Conservation (phyloP, 2,329 filamentous ascomycete species). For the Exophiala calicioides region DNA sequence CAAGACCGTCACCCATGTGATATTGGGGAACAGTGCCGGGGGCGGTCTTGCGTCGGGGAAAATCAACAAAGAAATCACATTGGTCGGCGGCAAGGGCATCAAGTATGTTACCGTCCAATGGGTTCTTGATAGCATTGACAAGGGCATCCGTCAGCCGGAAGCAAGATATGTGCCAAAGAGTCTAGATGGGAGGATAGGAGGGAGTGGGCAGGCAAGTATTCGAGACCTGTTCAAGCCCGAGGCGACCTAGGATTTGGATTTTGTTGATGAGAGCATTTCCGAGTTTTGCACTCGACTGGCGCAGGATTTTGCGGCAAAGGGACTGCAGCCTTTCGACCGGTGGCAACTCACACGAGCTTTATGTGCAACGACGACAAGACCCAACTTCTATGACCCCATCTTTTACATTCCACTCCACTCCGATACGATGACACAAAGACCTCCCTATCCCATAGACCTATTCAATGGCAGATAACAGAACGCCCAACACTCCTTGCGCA, state of each 20-base stretch:
- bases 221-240: slow-evolving; percentile 19
- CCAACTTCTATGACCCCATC: no score
- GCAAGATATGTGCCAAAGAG: slow-evolving; percentile 67
- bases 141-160: slow-evolving; percentile 73
- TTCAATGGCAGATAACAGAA: slow-evolving; percentile 7
- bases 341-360: no score
- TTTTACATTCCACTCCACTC: no score
- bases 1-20: slow-evolving; percentile 79
- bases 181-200: slow-evolving; percentile 47
- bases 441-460: no score
- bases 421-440: no score
- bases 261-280: not conserved
- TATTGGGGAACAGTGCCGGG: slow-evolving; percentile 62
- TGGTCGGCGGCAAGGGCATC: slow-evolving; percentile 66
- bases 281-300: no score
- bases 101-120: slow-evolving; percentile 82
- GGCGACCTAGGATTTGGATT: not conserved
- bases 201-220: slow-evolving; percentile 66
- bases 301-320: no score
- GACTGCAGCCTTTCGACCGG: no score
- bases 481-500: not conserved
- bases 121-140: slow-evolving; percentile 81
- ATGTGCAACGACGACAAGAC: no score
- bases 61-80: slow-evolving; percentile 75
- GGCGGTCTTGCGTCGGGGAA: slow-evolving; percentile 77